phyloP scores from a whole-genome alignment of 1,139 yeast genomes.

The Yamadazyma kanchanaburiensis region DNA sequence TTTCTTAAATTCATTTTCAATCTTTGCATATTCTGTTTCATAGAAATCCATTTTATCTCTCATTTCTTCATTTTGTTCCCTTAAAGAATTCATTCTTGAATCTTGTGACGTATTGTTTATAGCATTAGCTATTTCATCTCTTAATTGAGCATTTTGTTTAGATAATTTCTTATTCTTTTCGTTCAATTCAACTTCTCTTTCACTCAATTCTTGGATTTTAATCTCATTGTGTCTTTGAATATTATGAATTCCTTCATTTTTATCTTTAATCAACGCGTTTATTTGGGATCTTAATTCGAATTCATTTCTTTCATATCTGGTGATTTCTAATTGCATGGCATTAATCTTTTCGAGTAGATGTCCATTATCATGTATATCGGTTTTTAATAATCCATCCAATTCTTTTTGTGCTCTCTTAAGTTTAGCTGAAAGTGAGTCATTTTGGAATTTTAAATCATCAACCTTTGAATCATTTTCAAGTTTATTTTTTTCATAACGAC shows the following conservation, averaged over 20 bases:
- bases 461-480: too few species aligned
- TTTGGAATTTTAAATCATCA: conserved; percentile 8
- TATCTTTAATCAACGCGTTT: conserved; percentile 17
- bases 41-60: conserved; percentile 22
- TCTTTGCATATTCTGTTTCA: conserved; percentile 23
- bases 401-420: conserved; percentile 4
- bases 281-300: conserved; percentile 24
- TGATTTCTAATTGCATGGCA: conserved; percentile 16
- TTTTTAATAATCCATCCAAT: not conserved
- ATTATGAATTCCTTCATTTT: conserved; percentile 10
- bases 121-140: conserved; percentile 21
- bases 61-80: conserved; percentile 18
- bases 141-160: conserved; percentile 16
- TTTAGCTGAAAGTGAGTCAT: conserved; percentile 5
- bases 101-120: too few species aligned
- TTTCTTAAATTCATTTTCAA: conserved; percentile 19
- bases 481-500: too few species aligned
- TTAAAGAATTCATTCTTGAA: conserved; percentile 8
- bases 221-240: conserved; percentile 12
- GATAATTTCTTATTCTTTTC: conserved; percentile 18
- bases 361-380: not conserved
- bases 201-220: conserved; percentile 18
- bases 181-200: conserved; percentile 15
- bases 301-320: conserved; percentile 20
- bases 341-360: not conserved